Percentiles rank a stretch among this genome's conserved stretches.
Evolutionary conservation across 495 filamentous ascomycete species (phyloP).

Genomic region (Talaromyces wortmannii): DNA sequence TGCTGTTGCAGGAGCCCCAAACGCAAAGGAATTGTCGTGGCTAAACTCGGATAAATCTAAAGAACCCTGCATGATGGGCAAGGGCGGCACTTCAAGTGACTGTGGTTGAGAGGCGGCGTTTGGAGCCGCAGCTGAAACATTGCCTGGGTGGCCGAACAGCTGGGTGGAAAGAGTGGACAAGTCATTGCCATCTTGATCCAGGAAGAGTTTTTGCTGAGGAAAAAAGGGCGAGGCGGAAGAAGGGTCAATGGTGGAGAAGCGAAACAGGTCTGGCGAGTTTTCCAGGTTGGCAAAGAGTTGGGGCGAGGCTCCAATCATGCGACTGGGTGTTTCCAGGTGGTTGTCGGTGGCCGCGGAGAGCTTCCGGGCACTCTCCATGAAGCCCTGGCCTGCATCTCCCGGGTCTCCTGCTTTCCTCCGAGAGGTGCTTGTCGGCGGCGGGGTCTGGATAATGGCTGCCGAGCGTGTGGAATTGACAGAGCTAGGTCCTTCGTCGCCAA

Average conservation of each 20-base stretch:
- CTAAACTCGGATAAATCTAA: constrained; percentile 34
- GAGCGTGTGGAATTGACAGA: constrained; percentile 36
- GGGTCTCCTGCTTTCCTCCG: constrained; percentile 32
- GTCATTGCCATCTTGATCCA: constrained; percentile 54
- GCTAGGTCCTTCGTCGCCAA: constrained; percentile 25
- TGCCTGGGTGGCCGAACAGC: constrained; percentile 4
- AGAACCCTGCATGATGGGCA: constrained; percentile 30
- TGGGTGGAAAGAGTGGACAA: background rate
- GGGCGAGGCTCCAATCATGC: constrained; percentile 33
- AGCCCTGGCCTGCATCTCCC: constrained; percentile 9
- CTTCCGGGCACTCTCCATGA: constrained; percentile 11
- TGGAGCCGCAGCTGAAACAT: constrained; percentile 1
- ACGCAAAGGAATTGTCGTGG: constrained; percentile 15
- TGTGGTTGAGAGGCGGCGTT: constrained; percentile 8
- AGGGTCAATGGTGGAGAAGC: constrained; percentile 63
- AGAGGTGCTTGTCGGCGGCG: constrained; percentile 57
- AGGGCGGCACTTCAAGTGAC: constrained; percentile 25
- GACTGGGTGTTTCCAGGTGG: constrained; percentile 36
- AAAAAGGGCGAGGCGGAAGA: constrained; percentile 57
- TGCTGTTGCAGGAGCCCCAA: constrained; percentile 22
- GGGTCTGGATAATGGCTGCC: constrained; percentile 57
- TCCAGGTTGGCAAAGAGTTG: constrained; percentile 47
- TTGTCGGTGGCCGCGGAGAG: constrained; percentile 15
- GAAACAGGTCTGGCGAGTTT: constrained; percentile 61
- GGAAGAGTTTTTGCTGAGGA: constrained; percentile 62